A percentile compares a stretch with the other conserved stretches of the same genome.
Conservation (phyloP, 371 early-diverging fungal species). For the Mortierella sp. region DNA sequence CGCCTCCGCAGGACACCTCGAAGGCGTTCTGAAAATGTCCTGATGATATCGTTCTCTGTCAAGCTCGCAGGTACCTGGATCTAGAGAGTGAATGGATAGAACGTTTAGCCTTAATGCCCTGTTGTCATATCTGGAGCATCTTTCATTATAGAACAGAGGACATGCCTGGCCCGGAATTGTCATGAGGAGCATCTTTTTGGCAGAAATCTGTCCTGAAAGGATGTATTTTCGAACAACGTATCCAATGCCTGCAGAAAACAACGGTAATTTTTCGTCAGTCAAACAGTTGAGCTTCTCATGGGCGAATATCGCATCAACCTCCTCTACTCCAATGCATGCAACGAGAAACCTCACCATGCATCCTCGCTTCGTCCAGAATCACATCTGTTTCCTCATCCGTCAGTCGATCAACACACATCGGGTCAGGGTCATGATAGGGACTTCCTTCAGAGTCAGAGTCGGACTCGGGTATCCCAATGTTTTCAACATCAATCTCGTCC, state of each 20-base stretch:
- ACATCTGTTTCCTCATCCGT: constrained; percentile 28
- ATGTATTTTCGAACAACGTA: constrained; percentile 38
- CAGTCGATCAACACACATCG: constrained; percentile 25
- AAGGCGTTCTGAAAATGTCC: constrained; percentile 65
- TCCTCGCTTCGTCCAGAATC: constrained; percentile 40
- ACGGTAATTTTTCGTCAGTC: too few species aligned
- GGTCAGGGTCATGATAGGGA: constrained; percentile 40
- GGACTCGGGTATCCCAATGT: constrained; percentile 27
- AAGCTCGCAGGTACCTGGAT: constrained; percentile 24
- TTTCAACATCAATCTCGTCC: constrained; percentile 48
- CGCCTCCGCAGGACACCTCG: constrained; percentile 82
- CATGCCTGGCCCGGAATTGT: constrained; percentile 25
- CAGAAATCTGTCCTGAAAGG: constrained; percentile 7
- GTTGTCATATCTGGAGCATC: not conserved
- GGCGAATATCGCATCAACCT: too few species aligned
- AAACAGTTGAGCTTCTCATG: too few species aligned
- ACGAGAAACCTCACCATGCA: constrained; percentile 40
- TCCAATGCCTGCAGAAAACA: constrained; percentile 41
- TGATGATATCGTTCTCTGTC: constrained; percentile 60
- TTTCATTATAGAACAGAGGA: not conserved
- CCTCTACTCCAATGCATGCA: too few species aligned
- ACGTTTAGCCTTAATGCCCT: not conserved
- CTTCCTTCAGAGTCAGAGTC: constrained; percentile 21
- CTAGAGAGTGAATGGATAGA: constrained; percentile 6
- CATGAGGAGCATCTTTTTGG: constrained; percentile 39